A percentile compares a stretch with the other conserved stretches of the same genome.
These are phyloP conservation scores for Plasmodium cynomolgi DNA, from an alignment of 169 alveolate species.

Conservation along the genomic window DNA sequence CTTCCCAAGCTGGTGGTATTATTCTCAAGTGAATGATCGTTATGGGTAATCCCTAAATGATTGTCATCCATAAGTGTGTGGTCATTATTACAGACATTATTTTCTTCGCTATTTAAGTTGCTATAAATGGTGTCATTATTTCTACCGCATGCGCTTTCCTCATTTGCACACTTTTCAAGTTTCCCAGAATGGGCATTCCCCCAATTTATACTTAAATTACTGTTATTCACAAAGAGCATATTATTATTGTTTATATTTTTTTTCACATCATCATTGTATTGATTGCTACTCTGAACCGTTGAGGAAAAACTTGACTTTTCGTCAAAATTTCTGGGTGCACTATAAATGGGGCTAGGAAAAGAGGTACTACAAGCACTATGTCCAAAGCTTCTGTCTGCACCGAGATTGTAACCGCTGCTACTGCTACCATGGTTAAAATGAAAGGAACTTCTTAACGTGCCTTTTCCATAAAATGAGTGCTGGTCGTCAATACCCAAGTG, in stretches of 20 bases:
- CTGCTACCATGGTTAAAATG: background rate
- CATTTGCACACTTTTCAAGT: background rate
- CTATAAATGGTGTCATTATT: conserved; percentile 4
- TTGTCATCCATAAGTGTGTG: conserved; percentile 2
- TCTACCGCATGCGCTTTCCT: background rate
- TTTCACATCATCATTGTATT: background rate
- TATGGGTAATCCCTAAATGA: background rate
- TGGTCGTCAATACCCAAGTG: background rate
- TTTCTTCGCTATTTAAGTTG: background rate
- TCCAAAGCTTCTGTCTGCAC: background rate
- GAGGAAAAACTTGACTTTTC: background rate
- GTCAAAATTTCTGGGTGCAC: background rate
- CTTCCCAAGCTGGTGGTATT: background rate
- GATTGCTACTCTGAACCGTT: background rate
- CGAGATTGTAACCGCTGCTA: background rate
- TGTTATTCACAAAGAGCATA: background rate
- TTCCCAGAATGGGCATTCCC: background rate
- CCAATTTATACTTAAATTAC: background rate
- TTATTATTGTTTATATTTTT: background rate
- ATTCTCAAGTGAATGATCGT: conserved; percentile 6
- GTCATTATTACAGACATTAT: background rate
- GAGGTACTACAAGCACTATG: background rate
- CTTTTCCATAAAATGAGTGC: background rate
- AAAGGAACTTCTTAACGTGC: background rate
- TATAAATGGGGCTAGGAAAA: background rate